Evolutionary conservation across 2,329 filamentous ascomycete species (phyloP).

Genomic region (Cladophialophora carrionii): DNA sequence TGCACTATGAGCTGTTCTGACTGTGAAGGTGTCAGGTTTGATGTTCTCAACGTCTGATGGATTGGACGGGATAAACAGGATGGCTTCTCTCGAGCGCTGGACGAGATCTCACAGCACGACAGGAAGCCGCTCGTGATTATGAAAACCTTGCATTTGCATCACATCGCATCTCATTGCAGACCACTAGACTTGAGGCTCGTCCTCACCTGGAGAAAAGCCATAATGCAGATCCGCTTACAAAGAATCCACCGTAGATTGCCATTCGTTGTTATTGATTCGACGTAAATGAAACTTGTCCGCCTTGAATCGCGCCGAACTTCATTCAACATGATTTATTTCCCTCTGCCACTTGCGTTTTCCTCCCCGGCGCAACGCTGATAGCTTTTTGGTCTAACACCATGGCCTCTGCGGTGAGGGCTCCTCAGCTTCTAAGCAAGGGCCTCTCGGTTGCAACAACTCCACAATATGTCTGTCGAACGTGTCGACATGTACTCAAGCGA

Average conservation of each 20-base stretch:
- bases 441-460: conserved; percentile 8
- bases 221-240: background rate
- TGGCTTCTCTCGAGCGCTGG: background rate
- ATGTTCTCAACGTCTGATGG: background rate
- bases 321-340: background rate
- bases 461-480: conserved; percentile 30
- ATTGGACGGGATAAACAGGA: background rate
- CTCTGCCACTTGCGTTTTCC: background rate
- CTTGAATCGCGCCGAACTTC: background rate
- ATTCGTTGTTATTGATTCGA: background rate
- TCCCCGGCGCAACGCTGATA: background rate
- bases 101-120: too few species aligned
- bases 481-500: conserved; percentile 22
- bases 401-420: conserved; percentile 22
- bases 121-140: too few species aligned
- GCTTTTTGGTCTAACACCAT: conserved; percentile 1
- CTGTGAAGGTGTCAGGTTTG: background rate
- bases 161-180: too few species aligned
- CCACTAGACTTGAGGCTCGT: too few species aligned
- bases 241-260: background rate
- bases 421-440: conserved; percentile 20
- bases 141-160: too few species aligned
- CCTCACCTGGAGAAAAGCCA: background rate
- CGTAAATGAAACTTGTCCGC: background rate
- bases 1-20: conserved; percentile 2